Conservation (phyloP, 441 rosid genomes). For the Erodium moschatum region DNA sequence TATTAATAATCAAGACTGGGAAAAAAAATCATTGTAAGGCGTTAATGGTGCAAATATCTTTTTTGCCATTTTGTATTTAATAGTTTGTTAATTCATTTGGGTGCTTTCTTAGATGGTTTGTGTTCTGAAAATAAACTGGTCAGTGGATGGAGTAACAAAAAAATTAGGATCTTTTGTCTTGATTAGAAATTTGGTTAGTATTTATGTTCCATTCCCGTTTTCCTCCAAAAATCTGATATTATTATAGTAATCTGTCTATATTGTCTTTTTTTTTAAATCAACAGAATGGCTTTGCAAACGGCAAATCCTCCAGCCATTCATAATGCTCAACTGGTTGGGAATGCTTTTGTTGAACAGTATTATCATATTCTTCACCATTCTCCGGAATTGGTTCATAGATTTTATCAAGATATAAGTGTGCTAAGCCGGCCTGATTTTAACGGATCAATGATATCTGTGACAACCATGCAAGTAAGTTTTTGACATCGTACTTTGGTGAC, state of each 20-base stretch:
- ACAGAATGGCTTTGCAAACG: conserved; percentile 43
- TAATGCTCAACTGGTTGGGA: conserved; percentile 24
- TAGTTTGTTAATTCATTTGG: background rate
- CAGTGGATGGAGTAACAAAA: background rate
- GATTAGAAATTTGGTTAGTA: background rate
- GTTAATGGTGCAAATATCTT: background rate
- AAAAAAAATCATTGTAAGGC: background rate
- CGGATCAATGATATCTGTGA: background rate
- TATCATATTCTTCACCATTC: conserved; percentile 16
- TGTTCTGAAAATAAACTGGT: background rate
- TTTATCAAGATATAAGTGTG: conserved; percentile 40
- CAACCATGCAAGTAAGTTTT: conserved; percentile 8
- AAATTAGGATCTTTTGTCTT: background rate
- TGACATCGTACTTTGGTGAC: background rate
- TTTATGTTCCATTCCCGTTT: background rate
- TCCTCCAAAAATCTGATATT: conserved; percentile 10
- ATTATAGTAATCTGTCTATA: background rate
- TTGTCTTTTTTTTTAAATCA: conserved; percentile 1
- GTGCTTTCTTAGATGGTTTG: background rate
- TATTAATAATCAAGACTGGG: background rate
- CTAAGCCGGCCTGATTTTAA: conserved; percentile 26
- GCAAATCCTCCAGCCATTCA: conserved; percentile 27
- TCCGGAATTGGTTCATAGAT: conserved; percentile 24
- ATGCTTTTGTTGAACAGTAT: conserved; percentile 15
- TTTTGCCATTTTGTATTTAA: background rate